Conservation (phyloP, 441 rosid species). For the Pelargonium australe region DNA sequence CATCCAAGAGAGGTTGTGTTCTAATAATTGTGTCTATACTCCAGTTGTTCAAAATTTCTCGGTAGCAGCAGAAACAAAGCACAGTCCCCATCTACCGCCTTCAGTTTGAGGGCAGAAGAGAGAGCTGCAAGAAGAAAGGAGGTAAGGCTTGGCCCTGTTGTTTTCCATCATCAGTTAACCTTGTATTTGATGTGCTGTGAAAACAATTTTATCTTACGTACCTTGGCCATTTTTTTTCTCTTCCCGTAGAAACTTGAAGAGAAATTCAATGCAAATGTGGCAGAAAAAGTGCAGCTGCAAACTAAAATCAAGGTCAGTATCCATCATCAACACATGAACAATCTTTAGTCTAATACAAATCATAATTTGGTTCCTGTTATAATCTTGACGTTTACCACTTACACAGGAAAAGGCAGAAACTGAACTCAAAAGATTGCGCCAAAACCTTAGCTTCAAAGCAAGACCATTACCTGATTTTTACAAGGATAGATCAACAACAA, state of each 20-base stretch:
- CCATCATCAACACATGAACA: background rate
- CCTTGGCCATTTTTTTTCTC: background rate
- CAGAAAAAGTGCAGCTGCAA: background rate
- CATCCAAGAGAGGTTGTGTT: background rate
- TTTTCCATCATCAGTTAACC: background rate
- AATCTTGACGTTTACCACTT: background rate
- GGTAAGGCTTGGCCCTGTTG: background rate
- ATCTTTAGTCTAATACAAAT: background rate
- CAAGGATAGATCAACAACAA: background rate
- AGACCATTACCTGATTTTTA: background rate
- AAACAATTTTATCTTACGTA: background rate
- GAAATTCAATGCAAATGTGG: background rate
- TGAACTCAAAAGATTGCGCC: background rate
- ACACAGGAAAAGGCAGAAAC: background rate
- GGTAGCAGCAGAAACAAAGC: background rate
- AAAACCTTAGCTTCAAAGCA: slow-evolving; percentile 3
- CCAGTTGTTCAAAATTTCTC: background rate
- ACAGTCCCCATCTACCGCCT: background rate
- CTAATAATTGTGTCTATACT: background rate
- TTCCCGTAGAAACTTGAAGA: background rate
- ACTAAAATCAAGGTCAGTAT: background rate
- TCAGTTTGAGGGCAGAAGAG: background rate
- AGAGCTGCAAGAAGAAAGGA: background rate
- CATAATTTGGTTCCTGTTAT: background rate
- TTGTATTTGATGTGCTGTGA: background rate